Conservation (phyloP, 2,329 filamentous ascomycete species). For the Alternaria incomplexa region DNA sequence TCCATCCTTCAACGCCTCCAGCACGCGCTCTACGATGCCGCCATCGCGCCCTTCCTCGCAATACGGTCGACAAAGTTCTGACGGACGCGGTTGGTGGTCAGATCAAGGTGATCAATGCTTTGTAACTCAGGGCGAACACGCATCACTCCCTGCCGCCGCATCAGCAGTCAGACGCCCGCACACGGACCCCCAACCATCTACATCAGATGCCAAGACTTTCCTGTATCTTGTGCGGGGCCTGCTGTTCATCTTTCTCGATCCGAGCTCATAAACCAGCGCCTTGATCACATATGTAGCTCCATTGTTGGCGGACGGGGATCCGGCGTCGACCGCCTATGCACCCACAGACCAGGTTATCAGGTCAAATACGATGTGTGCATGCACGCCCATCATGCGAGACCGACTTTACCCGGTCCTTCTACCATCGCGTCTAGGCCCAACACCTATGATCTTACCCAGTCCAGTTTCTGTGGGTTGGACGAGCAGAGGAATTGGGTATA, state of each 20-base stretch:
- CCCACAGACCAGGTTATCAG: not conserved
- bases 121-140: not conserved
- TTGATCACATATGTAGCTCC: not conserved
- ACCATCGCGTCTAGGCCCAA: not conserved
- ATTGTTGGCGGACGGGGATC: not conserved
- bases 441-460: not conserved
- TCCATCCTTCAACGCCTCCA: not conserved
- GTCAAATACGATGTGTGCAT: not conserved
- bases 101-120: not conserved
- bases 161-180: not conserved
- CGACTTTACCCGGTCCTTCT: slow-evolving; percentile 3
- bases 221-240: not conserved
- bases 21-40: not conserved
- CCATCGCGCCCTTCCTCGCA: not conserved
- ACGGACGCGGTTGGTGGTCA: not conserved
- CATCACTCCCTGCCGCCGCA: not conserved
- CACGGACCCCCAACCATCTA: not conserved
- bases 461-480: not conserved
- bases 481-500: not conserved
- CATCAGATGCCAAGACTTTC: not conserved
- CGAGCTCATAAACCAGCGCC: not conserved
- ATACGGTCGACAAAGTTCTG: not conserved
- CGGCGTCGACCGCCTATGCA: not conserved
- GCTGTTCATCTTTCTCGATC: not conserved
- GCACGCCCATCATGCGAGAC: slow-evolving; percentile 1